A percentile compares a stretch with the other conserved stretches of the same genome.
These are phyloP conservation scores for Erysimum cheiri DNA, from an alignment of 441 rosid species.

Conservation along the genomic window DNA sequence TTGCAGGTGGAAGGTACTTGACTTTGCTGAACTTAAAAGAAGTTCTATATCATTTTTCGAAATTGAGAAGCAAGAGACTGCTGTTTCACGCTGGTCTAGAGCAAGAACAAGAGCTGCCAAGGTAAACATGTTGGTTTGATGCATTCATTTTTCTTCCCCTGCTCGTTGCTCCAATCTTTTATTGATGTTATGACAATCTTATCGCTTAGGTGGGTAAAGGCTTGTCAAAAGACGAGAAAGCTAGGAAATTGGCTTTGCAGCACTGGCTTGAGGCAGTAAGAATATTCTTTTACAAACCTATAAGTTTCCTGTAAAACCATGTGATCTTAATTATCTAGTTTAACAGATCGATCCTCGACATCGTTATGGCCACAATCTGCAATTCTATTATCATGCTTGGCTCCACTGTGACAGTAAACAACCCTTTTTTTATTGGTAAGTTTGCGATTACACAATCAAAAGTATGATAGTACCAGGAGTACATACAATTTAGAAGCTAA, in stretches of 20 bases:
- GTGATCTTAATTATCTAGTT: conserved; percentile 35
- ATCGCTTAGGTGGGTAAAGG: conserved; percentile 73
- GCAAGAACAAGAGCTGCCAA: conserved; percentile 80
- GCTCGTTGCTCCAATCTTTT: conserved; percentile 1
- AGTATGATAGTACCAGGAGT: conserved; percentile 14
- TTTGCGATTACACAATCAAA: conserved; percentile 23
- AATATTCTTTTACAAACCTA: conserved; percentile 1
- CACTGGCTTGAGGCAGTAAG: conserved; percentile 94
- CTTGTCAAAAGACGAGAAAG: conserved; percentile 73
- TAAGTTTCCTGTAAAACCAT: conserved; percentile 16
- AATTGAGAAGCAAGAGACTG: conserved; percentile 65
- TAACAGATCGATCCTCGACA: conserved; percentile 79
- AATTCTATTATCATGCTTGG: conserved; percentile 70
- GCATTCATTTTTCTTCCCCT: neutral
- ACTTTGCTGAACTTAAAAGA: conserved; percentile 76
- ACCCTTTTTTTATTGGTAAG: conserved; percentile 79
- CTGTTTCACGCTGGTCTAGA: conserved; percentile 77
- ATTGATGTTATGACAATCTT: neutral
- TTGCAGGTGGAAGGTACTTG: conserved; percentile 78
- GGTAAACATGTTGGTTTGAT: conserved; percentile 43
- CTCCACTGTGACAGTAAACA: conserved; percentile 70
- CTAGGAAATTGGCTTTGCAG: conserved; percentile 74
- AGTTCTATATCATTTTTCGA: conserved; percentile 79
- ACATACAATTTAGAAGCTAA: conserved; percentile 9
- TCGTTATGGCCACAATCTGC: conserved; percentile 83